Conservation (phyloP, 441 rosid species). For the Adansonia grandidieri region DNA sequence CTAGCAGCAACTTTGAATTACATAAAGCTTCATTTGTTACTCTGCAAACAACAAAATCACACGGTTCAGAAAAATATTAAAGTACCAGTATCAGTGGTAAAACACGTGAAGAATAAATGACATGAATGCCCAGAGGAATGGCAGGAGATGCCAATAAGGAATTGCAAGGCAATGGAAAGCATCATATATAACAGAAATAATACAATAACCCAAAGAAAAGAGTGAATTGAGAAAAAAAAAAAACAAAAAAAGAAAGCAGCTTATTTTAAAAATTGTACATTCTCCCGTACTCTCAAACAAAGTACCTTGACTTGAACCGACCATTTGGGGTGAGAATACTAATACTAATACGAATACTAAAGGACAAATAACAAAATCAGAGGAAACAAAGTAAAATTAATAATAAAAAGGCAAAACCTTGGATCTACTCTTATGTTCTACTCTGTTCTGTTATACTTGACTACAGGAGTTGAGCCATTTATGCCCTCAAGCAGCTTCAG, state of each 20-base stretch:
- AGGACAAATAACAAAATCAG: not conserved
- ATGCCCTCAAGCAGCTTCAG: not conserved
- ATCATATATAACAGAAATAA: not conserved
- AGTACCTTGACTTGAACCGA: not conserved
- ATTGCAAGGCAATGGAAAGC: not conserved
- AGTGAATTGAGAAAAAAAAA: not conserved
- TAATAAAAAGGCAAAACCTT: not conserved
- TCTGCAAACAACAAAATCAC: slow-evolving; percentile 21
- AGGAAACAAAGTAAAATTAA: not conserved
- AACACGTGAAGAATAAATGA: not conserved
- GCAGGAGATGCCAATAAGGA: not conserved
- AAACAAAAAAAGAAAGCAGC: not conserved
- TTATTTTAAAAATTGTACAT: not conserved
- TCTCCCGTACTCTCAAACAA: not conserved
- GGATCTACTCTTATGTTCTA: slow-evolving; percentile 16
- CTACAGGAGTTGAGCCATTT: not conserved
- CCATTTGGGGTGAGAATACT: not conserved
- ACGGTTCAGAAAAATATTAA: not conserved
- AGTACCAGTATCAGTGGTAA: not conserved
- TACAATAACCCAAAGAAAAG: not conserved
- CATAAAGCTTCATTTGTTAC: slow-evolving; percentile 18
- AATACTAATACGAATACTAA: not conserved
- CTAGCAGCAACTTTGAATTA: not conserved
- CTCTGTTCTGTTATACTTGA: not conserved
- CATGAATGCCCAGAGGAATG: not conserved